A percentile compares a stretch with the other conserved stretches of the same genome.
Conservation (phyloP, 2,329 filamentous ascomycete genomes). For the Penicillium sp. region DNA sequence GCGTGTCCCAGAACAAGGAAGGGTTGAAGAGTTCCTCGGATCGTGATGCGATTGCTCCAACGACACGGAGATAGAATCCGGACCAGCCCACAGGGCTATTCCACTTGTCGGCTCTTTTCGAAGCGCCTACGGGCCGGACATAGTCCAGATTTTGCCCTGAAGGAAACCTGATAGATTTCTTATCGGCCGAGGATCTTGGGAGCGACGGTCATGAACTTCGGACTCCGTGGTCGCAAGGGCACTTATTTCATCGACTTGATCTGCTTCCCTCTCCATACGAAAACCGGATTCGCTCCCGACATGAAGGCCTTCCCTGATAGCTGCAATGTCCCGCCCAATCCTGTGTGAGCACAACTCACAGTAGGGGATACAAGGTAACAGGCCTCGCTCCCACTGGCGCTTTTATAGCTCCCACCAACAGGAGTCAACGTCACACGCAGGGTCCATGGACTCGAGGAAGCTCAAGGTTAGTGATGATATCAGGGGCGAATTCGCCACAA, state of each 20-base stretch:
- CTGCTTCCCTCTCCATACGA: too few relatives aligned
- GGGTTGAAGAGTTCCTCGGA: conserved; percentile 9
- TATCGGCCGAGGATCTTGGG: too few relatives aligned
- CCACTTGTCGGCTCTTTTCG: neutral
- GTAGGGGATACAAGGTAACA: neutral
- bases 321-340: too few relatives aligned
- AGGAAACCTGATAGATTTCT: too few relatives aligned
- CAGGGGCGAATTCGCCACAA: neutral
- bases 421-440: neutral
- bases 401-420: neutral
- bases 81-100: conserved; percentile 10
- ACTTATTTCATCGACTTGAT: too few relatives aligned
- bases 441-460: neutral
- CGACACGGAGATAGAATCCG: conserved; percentile 24
- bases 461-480: neutral
- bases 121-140: neutral
- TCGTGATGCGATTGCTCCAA: conserved; percentile 10
- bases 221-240: too few relatives aligned
- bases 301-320: too few relatives aligned
- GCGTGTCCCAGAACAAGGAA: neutral
- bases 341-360: too few relatives aligned
- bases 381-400: neutral
- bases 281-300: too few relatives aligned
- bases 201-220: too few relatives aligned
- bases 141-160: neutral